Percentiles rank a stretch among this genome's conserved stretches.
phyloP scores from a whole-genome alignment of 257 asterid species.

The Petunia axillaris region DNA sequence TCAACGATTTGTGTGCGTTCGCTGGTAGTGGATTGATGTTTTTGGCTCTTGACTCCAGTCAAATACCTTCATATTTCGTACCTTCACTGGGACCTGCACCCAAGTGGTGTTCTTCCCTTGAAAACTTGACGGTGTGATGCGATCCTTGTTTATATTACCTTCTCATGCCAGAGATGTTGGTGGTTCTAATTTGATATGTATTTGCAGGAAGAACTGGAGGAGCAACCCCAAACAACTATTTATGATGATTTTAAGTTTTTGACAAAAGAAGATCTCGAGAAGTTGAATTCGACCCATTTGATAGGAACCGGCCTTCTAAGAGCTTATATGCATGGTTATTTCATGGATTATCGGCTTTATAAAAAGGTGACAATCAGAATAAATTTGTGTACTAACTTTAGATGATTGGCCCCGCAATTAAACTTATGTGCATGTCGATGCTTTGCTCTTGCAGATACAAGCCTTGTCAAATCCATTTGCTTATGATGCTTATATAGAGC shows the following conservation, averaged over 20 bases:
- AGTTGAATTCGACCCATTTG: slow-evolving; percentile 68
- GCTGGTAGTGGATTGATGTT: slow-evolving; percentile 77
- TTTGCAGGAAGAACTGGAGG: slow-evolving; percentile 93
- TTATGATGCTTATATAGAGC: slow-evolving; percentile 68
- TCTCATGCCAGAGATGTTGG: slow-evolving; percentile 22
- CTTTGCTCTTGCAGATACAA: slow-evolving; percentile 60
- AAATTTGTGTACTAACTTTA: background rate
- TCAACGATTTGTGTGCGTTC: slow-evolving; percentile 84
- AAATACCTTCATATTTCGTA: slow-evolving; percentile 88
- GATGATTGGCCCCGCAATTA: background rate
- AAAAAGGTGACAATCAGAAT: slow-evolving; percentile 59
- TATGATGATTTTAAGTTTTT: slow-evolving; percentile 92
- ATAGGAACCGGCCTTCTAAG: slow-evolving; percentile 84
- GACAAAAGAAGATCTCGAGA: slow-evolving; percentile 85
- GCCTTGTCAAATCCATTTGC: slow-evolving; percentile 78
- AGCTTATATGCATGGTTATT: slow-evolving; percentile 95
- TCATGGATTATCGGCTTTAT: slow-evolving; percentile 78
- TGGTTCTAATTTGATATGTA: slow-evolving; percentile 28
- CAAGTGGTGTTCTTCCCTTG: slow-evolving; percentile 89
- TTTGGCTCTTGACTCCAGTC: slow-evolving; percentile 88
- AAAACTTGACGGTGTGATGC: slow-evolving; percentile 70
- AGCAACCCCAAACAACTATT: slow-evolving; percentile 76
- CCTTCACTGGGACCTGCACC: slow-evolving; percentile 99
- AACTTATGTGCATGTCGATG: slow-evolving; percentile 21
- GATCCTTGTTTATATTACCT: slow-evolving; percentile 27